Evolutionary conservation across 371 early-diverging fungal species (phyloP), one percentile per base, ranked within the genome.

Genomic region (Amoeboaphelidium occidentale): DNA sequence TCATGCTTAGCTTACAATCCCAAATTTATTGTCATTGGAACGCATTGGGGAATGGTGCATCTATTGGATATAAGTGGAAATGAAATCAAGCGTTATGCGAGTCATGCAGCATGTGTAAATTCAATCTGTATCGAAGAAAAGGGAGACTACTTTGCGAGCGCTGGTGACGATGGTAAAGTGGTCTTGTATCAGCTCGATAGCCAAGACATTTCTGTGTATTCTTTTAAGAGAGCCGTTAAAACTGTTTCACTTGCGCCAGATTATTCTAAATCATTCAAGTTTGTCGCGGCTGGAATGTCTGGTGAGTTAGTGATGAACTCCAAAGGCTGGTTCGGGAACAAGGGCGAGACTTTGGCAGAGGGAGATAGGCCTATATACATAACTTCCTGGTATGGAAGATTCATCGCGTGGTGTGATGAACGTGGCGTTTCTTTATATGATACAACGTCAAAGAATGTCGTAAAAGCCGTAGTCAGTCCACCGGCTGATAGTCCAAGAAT

Each of bases 21-120:
- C n/a, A n/a, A n/a, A n/a, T n/a, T n/a, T n/a, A n/a, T n/a, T n/a
- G n/a, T n/a, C n/a, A n/a, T 92, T n/a, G 94, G 93, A 25, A 93
- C 94, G 3, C 89, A 93, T 56, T 79, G 85, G 73, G 94, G 96
- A 46, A 67, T 71, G 27, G 76, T 94, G 10, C 75, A 84, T 50
- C 74, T 93, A 47, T 68, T 92, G 43, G 96, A 94, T 60, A 77
- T 86, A 50, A 77, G 78, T 41, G 96, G 96, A 48, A 89, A 85
- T 53, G 66, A 75, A 22, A 74, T 85, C 26, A 82, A 82, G 61
- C 58, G 51, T 12, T 74, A 70, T 43, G 68, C 73, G 2, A 80
- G 76, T 50, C 72, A 79, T 56, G 50, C 62, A 2, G 79, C 91
- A 0, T 76, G 88, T 0, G 85, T 94, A 4, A 86, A 77, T 52